A percentile compares a stretch with the other conserved stretches of the same genome.
These are phyloP conservation scores for Ophiostoma pallidulum DNA, from an alignment of 2,329 filamentous ascomycete species.

Conservation along the genomic window DNA sequence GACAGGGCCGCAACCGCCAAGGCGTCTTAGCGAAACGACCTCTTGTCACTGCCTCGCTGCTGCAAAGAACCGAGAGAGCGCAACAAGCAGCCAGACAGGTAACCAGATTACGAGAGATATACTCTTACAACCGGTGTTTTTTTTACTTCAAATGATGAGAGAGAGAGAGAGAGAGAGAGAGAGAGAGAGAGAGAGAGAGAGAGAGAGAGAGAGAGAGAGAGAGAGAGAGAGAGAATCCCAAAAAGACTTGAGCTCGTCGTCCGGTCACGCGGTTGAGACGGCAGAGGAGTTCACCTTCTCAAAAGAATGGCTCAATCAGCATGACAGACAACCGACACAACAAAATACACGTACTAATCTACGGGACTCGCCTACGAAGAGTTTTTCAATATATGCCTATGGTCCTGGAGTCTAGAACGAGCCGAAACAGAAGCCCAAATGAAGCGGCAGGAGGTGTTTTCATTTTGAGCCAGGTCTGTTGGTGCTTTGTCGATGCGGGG, in stretches of 20 bases:
- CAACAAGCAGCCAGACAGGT: background rate
- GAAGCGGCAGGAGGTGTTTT: background rate
- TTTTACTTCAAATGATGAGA: too few relatives aligned
- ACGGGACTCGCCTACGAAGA: background rate
- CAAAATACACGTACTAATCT: too few relatives aligned
- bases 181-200: background rate
- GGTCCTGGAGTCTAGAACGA: background rate
- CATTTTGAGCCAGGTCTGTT: background rate
- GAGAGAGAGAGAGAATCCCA: too few relatives aligned
- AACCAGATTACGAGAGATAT: too few relatives aligned
- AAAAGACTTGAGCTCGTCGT: too few relatives aligned
- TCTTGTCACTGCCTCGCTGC: conserved; percentile 3
- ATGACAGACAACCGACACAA: background rate
- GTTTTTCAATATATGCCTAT: too few relatives aligned
- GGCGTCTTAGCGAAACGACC: background rate
- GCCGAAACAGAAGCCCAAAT: background rate
- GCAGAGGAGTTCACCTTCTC: background rate
- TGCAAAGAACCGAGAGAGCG: background rate
- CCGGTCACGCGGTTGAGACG: too few relatives aligned
- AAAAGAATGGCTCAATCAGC: background rate
- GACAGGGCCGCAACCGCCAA: conserved; percentile 5
- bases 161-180: too few relatives aligned
- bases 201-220: too few relatives aligned
- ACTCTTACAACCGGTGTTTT: too few relatives aligned
- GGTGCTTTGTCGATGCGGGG: conserved; percentile 3